Percentiles rank a stretch among this genome's conserved stretches.
phyloP scores from a whole-genome alignment of 352 stramenopile genomes.

The Phytophthora parvispora region DNA sequence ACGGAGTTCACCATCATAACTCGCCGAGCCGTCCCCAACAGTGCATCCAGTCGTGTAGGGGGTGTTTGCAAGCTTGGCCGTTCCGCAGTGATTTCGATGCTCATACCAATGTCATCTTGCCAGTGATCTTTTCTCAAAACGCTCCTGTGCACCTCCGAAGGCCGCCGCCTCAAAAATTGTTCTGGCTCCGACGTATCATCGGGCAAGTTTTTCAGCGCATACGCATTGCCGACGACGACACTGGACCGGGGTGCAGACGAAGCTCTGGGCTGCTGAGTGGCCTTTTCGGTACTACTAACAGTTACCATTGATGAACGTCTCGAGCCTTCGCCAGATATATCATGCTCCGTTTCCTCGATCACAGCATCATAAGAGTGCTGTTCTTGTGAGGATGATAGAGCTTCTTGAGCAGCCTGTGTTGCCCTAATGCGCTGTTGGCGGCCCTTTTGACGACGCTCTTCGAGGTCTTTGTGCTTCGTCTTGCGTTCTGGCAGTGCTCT shows the following conservation, averaged over 20 bases:
- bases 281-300: constrained; percentile 8
- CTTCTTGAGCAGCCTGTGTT: constrained; percentile 26
- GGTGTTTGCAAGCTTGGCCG: constrained; percentile 32
- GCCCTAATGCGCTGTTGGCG: constrained; percentile 58
- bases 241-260: constrained; percentile 36
- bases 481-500: constrained; percentile 68
- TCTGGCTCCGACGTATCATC: constrained; percentile 43
- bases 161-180: constrained; percentile 65
- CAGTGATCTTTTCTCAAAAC: constrained; percentile 52
- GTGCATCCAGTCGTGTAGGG: constrained; percentile 16
- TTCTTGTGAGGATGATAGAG: constrained; percentile 9
- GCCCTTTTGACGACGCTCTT: constrained; percentile 65
- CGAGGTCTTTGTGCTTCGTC: constrained; percentile 67
- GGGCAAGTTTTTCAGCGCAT: constrained; percentile 23
- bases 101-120: constrained; percentile 59
- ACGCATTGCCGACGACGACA: constrained; percentile 36
- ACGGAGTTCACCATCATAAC: constrained; percentile 21
- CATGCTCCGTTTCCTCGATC: constrained; percentile 26
- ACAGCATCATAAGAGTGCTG: constrained; percentile 18
- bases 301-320: constrained; percentile 22
- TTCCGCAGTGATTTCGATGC: constrained; percentile 67
- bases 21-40: constrained; percentile 20
- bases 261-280: constrained; percentile 12
- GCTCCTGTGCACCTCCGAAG: constrained; percentile 32
- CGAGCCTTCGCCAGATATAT: background rate